Percentiles rank a stretch among this genome's conserved stretches.
phyloP scores from a whole-genome alignment of 2,329 filamentous ascomycete genomes.

The Emergomyces pasteurianus region DNA sequence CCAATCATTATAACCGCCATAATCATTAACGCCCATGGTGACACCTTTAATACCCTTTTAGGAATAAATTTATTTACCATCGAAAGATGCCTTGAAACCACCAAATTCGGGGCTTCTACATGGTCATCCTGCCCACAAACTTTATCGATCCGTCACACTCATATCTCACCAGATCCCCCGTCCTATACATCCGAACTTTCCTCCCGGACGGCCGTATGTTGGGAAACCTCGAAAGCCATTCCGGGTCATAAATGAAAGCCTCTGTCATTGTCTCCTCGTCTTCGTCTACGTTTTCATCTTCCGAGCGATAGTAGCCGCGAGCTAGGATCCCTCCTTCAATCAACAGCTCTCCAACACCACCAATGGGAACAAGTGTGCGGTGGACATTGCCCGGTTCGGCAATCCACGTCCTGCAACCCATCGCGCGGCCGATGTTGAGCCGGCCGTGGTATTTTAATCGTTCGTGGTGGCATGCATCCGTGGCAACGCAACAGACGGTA shows the following conservation, averaged over 20 bases:
- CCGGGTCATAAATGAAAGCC: background rate
- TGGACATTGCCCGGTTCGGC: background rate
- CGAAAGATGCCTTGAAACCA: background rate
- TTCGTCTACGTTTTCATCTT: background rate
- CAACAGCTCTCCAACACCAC: conserved; percentile 19
- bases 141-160: conserved; percentile 1
- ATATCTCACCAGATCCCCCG: conserved; percentile 2
- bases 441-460: background rate
- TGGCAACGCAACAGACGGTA: background rate
- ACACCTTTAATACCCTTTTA: no score
- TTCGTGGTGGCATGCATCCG: background rate
- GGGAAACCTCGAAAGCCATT: background rate
- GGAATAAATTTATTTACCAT: no score
- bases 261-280: background rate
- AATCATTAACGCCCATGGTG: no score
- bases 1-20: no score
- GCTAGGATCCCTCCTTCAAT: conserved; percentile 16
- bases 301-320: background rate
- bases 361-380: conserved; percentile 11
- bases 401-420: background rate
- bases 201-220: background rate
- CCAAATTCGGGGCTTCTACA: no score
- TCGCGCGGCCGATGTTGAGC: background rate
- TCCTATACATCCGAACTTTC: background rate
- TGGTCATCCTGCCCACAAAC: background rate